Conservation (phyloP, 139 green algal species). For the Auxenochlorella protothecoides region DNA sequence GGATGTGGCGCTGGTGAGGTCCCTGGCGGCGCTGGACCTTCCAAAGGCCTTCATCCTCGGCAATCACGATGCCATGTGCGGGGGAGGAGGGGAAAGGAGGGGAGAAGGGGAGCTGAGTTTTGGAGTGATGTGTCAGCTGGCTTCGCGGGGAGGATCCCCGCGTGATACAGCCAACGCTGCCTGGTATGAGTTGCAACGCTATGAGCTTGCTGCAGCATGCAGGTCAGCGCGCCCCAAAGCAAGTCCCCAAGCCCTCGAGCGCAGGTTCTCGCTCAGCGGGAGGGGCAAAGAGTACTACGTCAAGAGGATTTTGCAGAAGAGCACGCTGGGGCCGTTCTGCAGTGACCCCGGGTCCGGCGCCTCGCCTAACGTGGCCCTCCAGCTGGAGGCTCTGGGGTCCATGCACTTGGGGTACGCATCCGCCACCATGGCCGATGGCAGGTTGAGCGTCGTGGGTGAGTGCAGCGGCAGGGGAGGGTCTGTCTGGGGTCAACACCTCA, state of each 20-base stretch:
- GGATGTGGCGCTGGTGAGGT: conserved; percentile 33
- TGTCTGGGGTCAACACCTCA: no score
- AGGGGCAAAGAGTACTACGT: not conserved
- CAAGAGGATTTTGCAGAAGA: not conserved
- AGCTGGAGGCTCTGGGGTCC: conserved; percentile 38
- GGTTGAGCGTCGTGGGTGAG: no score
- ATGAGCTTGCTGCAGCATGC: no score
- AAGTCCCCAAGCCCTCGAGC: not conserved
- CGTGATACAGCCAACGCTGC: no score
- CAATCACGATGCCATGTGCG: conserved; percentile 54
- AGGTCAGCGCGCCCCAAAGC: no score
- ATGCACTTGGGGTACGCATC: conserved; percentile 40
- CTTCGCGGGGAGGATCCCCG: no score
- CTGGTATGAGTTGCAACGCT: no score
- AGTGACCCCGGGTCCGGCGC: not conserved
- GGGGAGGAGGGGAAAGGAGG: no score
- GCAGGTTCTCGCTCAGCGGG: conserved; percentile 18
- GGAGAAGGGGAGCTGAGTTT: no score
- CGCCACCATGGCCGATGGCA: no score
- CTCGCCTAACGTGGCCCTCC: not conserved
- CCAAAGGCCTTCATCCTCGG: conserved; percentile 47
- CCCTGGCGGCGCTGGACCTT: conserved; percentile 22
- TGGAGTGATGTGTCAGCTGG: no score
- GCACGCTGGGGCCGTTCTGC: not conserved
- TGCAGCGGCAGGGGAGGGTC: no score